Conservation (phyloP, 2,329 filamentous ascomycete genomes). For the Phaeosphaeria sp. region DNA sequence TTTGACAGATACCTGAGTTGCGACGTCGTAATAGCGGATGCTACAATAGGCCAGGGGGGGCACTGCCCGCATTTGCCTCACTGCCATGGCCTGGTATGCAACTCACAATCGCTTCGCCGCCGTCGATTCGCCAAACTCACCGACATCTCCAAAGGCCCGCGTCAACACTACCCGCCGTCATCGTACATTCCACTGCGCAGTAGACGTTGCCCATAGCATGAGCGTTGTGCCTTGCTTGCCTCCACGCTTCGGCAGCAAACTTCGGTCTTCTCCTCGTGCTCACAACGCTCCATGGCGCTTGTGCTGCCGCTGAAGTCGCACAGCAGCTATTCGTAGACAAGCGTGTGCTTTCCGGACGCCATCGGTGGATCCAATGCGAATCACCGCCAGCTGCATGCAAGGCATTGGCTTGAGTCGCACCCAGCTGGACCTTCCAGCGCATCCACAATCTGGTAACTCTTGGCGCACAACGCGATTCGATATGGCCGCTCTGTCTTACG, state of each 20-base stretch:
- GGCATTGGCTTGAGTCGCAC: slow-evolving; percentile 19
- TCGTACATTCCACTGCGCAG: slow-evolving; percentile 11
- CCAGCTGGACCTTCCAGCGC: slow-evolving; percentile 1
- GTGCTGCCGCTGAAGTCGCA: slow-evolving; percentile 17
- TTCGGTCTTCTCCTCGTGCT: slow-evolving; percentile 36
- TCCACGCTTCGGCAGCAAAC: slow-evolving; percentile 22
- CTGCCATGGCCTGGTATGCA: slow-evolving; percentile 23
- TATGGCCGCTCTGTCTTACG: neutral
- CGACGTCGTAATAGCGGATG: slow-evolving; percentile 12
- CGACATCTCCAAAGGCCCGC: slow-evolving; percentile 25
- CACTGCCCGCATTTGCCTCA: slow-evolving; percentile 24
- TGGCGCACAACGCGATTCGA: neutral
- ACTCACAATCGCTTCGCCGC: slow-evolving; percentile 19
- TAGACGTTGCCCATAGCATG: slow-evolving; percentile 3
- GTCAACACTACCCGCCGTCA: slow-evolving; percentile 17
- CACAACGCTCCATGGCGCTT: slow-evolving; percentile 23
- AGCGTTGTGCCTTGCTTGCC: slow-evolving; percentile 22
- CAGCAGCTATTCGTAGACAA: slow-evolving; percentile 15
- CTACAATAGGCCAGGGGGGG: slow-evolving; percentile 21
- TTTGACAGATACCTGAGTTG: slow-evolving; percentile 14
- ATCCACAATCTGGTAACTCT: slow-evolving; percentile 1
- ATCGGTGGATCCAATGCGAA: slow-evolving; percentile 26
- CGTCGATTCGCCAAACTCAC: slow-evolving; percentile 32
- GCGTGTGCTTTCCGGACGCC: slow-evolving; percentile 33
- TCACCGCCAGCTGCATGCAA: slow-evolving; percentile 3